Evolutionary conservation across 495 filamentous ascomycete species (phyloP), one percentile per base, ranked within the genome.

Genomic region (Glonium stellatum): DNA sequence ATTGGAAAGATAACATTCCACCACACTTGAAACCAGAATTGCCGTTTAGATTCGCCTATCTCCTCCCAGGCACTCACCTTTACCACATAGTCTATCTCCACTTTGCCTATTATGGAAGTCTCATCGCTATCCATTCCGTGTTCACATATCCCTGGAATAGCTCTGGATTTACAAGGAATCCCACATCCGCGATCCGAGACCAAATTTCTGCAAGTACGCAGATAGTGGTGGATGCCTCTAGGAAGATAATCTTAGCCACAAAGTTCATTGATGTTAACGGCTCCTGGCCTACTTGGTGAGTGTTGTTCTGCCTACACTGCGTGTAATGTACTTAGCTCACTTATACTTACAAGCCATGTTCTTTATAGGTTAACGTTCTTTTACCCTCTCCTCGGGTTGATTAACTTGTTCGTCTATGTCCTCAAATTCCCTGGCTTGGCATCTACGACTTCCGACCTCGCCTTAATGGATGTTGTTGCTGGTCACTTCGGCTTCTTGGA

Each of bases 361-460:
- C 47, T 50, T 4, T 50, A 50, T 23, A 50, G 47, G 47, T 22
- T 50, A 21, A 50, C 47, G 47, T 50, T 50, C n/a, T 50, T 50
- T 11, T 50, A 50, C 47, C 47, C 47, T 1, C 22, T 50, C 12
- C 47, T 50, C 4, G 47, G 47, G 4, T 21, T 50, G 11, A 59
- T 59, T 11, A 59, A 63, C 47, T 22, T 63, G n/a, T 63, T 63
- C 39, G 39, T 63, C 19, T 44, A 58, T 18, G 36, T 63, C 13
- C 46, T 63, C 15, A 58, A 63, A 27, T 53, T 36, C 55, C 56
- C 60, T 10, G 31, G 23, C 21, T 21, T 21, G 23, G n/a, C 47
- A 3, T 50, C 47, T 19, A 21, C 47, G n/a, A 15, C 47, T 18
- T 18, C 47, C 47, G 47, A 50, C 47, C 18, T 50, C 47, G 47